A percentile compares a stretch with the other conserved stretches of the same genome.
Conservation (phyloP, 495 filamentous ascomycete genomes). For the Penicillium diatomitis region DNA sequence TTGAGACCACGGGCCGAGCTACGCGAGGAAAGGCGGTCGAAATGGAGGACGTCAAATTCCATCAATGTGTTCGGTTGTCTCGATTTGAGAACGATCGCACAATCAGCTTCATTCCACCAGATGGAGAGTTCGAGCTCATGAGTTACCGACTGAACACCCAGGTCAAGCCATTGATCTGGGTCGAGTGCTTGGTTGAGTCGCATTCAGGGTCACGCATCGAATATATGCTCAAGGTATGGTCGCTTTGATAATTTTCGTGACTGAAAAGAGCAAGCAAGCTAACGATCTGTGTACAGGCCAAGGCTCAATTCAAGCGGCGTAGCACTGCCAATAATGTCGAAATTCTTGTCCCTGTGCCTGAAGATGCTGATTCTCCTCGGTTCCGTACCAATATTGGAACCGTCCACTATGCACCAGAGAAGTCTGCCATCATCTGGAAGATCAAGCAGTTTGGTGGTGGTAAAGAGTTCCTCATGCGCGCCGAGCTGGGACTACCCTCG, state of each 20-base stretch:
- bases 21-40: constrained; percentile 96
- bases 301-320: constrained; percentile 96
- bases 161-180: constrained; percentile 98
- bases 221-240: constrained; percentile 84
- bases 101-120: constrained; percentile 97
- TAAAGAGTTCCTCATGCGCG: constrained; percentile 99
- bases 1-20: constrained; percentile 92
- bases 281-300: constrained; percentile 44
- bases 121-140: constrained; percentile 99
- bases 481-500: constrained; percentile 89
- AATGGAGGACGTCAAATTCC: constrained; percentile 99
- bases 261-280: not conserved
- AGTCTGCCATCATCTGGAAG: constrained; percentile 98
- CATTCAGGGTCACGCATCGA: constrained; percentile 93
- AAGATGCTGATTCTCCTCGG: constrained; percentile 91
- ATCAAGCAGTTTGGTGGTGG: constrained; percentile 99
- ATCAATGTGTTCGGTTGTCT: constrained; percentile 93
- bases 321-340: constrained; percentile 98
- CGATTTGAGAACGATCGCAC: constrained; percentile 98
- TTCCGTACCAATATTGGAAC: constrained; percentile 97
- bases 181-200: constrained; percentile 92
- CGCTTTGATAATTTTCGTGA: not conserved
- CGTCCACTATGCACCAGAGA: constrained; percentile 98
- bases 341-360: constrained; percentile 93
- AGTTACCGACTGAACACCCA: constrained; percentile 98